Evolutionary conservation across 192 early-diverging fungal species (phyloP).

Genomic region (Podila horticola): DNA sequence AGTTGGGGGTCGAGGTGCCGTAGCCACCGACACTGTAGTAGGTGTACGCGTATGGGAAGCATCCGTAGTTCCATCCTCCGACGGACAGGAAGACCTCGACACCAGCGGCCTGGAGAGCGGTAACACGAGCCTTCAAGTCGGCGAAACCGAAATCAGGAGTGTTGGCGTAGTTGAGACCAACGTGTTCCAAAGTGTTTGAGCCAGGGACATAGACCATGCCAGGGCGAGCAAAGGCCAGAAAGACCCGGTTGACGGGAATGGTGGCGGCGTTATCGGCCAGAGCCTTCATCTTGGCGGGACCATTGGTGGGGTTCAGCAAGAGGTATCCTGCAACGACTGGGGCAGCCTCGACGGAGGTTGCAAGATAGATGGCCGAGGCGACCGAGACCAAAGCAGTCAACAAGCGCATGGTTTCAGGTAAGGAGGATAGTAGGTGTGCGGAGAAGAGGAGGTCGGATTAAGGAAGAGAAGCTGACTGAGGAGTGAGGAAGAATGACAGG

Average conservation of each 20-base stretch:
- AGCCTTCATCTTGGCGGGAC: constrained; percentile 40
- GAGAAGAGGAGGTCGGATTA: background rate
- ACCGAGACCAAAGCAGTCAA: constrained; percentile 27
- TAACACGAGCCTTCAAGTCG: constrained; percentile 28
- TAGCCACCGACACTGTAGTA: constrained; percentile 52
- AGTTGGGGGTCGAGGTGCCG: constrained; percentile 47
- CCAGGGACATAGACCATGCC: constrained; percentile 44
- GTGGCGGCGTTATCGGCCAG: constrained; percentile 41
- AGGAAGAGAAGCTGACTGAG: background rate
- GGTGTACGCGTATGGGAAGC: constrained; percentile 50
- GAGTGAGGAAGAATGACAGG: background rate
- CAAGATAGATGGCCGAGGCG: constrained; percentile 23
- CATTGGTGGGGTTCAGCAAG: constrained; percentile 36
- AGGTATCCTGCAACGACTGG: constrained; percentile 42
- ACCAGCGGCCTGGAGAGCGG: constrained; percentile 24
- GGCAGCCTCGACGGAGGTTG: constrained; percentile 9
- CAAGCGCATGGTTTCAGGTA: constrained; percentile 24
- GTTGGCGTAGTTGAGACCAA: constrained; percentile 36
- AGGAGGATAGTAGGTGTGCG: background rate
- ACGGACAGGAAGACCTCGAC: constrained; percentile 49
- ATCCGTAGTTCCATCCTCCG: constrained; percentile 53
- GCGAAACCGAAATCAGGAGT: constrained; percentile 39
- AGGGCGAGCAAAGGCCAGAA: constrained; percentile 38
- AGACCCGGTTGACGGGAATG: constrained; percentile 41
- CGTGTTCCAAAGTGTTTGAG: constrained; percentile 41